phyloP scores from a whole-genome alignment of 768 basidiomycete genomes.

The Mycena galericulata region DNA sequence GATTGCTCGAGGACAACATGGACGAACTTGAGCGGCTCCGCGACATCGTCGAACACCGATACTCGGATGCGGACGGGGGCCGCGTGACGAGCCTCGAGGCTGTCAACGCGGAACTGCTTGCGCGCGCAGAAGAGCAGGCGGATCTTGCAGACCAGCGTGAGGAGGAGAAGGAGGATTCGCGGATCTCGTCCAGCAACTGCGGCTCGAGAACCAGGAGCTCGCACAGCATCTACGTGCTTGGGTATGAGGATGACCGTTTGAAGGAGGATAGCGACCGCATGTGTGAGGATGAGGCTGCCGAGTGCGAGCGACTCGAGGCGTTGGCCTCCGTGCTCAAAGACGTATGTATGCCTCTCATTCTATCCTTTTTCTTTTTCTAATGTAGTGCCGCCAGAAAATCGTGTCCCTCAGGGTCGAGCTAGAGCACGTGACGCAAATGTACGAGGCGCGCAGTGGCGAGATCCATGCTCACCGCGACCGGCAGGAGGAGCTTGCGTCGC shows the following conservation, averaged over 20 bases:
- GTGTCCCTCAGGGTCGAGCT: slow-evolving; percentile 71
- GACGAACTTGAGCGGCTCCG: slow-evolving; percentile 84
- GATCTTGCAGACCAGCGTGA: slow-evolving; percentile 67
- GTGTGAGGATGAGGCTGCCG: slow-evolving; percentile 80
- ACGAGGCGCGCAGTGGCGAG: slow-evolving; percentile 73
- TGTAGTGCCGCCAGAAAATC: slow-evolving; percentile 68
- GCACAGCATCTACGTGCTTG: slow-evolving; percentile 81
- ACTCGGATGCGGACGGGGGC: slow-evolving; percentile 46
- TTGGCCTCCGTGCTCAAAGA: slow-evolving; percentile 84
- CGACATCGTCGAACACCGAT: slow-evolving; percentile 72
- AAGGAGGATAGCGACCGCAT: slow-evolving; percentile 77
- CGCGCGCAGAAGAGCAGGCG: slow-evolving; percentile 67
- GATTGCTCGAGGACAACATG: slow-evolving; percentile 82
- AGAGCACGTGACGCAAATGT: slow-evolving; percentile 72
- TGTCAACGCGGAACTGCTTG: slow-evolving; percentile 72
- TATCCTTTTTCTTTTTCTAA: slow-evolving; percentile 3
- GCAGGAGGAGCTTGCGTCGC: slow-evolving; percentile 81
- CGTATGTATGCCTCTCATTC: slow-evolving; percentile 52
- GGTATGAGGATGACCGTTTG: slow-evolving; percentile 85
- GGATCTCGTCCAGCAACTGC: slow-evolving; percentile 74
- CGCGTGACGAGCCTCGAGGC: slow-evolving; percentile 69
- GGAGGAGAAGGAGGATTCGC: slow-evolving; percentile 80
- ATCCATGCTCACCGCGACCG: slow-evolving; percentile 73
- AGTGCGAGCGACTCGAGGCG: slow-evolving; percentile 74
- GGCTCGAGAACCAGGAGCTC: slow-evolving; percentile 74